Evolutionary conservation across 768 basidiomycete species (phyloP), one percentile per base, ranked within the genome.

Genomic region (Cystoderma amianthinum): DNA sequence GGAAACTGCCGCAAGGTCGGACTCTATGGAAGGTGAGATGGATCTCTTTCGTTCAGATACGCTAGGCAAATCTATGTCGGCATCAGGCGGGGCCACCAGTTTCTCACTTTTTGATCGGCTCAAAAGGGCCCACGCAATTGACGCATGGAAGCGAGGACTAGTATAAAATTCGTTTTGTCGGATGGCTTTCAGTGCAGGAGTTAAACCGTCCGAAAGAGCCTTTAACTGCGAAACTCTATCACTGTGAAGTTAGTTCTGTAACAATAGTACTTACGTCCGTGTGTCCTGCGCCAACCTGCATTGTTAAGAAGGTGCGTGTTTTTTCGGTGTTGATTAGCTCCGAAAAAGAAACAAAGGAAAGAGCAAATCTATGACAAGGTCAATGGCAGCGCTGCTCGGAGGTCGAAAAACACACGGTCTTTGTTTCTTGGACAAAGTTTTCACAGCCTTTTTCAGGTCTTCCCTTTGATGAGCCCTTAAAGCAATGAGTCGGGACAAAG

Each of bases 241-340:
- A 38, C 38, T 42, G 32, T 13, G 22, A 40, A 40, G 38, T 22
- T 41, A 37, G 20, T 9, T 41, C 34, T 42, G 13, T 15, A 39
- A 39, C 36, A 17, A 32, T 18, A 13, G 35, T 20, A n/a, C 45
- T 47, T 47, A 92, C 94, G 68, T 92, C 74, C 17, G 62, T 61
- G 55, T 91, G 80, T 0, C 93, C 94, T 5, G 87, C 88, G 16
- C 92, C 91, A 33, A 93, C 65, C 54, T 94, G 84, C 38, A 91
- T 54, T 5, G 80, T 75, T 33, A 97, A 65, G 58, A 97, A 96
- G 1, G 80, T 76, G 43, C 94, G 68, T 3, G 85, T 89, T 44
- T 63, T 68, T 55, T 92, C 88, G 57, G 92, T 90, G 56, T 93
- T 93, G 23, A 65, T 69, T 25, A 92, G 67, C 41, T 81, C 74